phyloP scores from a whole-genome alignment of 768 basidiomycete genomes.

The Serendipita sp. region DNA sequence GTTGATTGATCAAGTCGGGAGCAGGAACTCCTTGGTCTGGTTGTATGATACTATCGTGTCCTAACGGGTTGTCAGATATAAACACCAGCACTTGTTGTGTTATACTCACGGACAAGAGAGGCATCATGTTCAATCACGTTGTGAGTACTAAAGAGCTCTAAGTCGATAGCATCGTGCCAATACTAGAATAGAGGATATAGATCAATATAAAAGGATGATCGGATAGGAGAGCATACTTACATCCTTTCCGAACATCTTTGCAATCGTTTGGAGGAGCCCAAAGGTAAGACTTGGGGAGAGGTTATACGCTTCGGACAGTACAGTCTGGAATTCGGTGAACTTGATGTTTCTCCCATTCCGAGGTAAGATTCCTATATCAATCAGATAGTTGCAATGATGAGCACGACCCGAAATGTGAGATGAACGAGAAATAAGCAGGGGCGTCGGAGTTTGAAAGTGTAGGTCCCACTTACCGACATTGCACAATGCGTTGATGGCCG shows the following conservation, averaged over 20 bases:
- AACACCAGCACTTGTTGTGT: no score
- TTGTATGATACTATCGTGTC: slow-evolving; percentile 31
- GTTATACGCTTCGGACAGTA: slow-evolving; percentile 9
- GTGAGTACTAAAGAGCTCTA: slow-evolving; percentile 3
- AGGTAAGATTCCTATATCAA: slow-evolving; percentile 25
- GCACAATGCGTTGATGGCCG: not conserved
- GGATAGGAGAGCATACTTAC: not conserved
- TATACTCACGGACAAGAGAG: slow-evolving; percentile 11
- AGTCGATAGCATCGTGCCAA: not conserved
- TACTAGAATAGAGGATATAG: not conserved
- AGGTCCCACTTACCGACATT: not conserved
- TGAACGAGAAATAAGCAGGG: no score
- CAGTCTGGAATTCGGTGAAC: slow-evolving; percentile 30
- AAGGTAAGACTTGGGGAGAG: slow-evolving; percentile 9
- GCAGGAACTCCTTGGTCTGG: slow-evolving; percentile 39
- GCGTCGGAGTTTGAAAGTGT: no score
- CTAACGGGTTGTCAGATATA: slow-evolving; percentile 19
- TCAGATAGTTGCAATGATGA: not conserved
- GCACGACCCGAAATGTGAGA: no score
- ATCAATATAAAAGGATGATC: not conserved
- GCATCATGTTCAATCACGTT: slow-evolving; percentile 15
- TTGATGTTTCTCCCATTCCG: slow-evolving; percentile 55
- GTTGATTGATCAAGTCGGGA: slow-evolving; percentile 28
- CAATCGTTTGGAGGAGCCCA: not conserved
- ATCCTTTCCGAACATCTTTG: slow-evolving; percentile 6